These are phyloP conservation scores for Nitzschia inconspicua DNA, from an alignment of 108 stramenopile species.

Conservation along the genomic window DNA sequence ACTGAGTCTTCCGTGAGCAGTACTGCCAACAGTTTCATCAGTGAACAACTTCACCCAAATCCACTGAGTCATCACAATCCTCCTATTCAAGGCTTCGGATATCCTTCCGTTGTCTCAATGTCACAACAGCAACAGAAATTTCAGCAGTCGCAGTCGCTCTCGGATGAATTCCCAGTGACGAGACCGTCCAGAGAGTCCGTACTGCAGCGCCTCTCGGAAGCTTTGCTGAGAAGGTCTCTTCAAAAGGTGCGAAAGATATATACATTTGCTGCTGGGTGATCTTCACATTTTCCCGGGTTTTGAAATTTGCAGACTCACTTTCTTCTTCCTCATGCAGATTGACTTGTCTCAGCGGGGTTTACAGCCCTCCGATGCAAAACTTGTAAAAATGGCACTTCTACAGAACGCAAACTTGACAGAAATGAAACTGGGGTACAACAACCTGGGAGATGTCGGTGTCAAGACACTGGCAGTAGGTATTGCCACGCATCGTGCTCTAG, in stretches of 20 bases:
- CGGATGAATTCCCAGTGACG: no score
- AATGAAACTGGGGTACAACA: slow-evolving; percentile 84
- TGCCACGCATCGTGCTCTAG: slow-evolving; percentile 52
- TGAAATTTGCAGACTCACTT: background rate
- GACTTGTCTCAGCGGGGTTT: slow-evolving; percentile 80
- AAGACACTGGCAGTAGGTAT: slow-evolving; percentile 42
- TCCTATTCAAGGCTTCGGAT: no score
- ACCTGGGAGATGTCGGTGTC: slow-evolving; percentile 63
- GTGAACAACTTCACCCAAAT: no score
- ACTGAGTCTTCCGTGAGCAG: no score
- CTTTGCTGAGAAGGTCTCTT: slow-evolving; percentile 49
- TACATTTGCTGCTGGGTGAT: background rate
- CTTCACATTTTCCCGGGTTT: background rate
- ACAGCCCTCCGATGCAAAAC: slow-evolving; percentile 53
- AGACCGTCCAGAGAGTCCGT: slow-evolving; percentile 52
- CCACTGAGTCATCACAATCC: no score
- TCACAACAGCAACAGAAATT: no score
- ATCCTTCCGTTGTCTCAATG: no score
- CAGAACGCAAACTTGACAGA: slow-evolving; percentile 72
- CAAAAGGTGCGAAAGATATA: slow-evolving; percentile 31
- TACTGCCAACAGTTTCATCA: no score
- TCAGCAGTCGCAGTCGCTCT: no score
- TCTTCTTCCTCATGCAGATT: slow-evolving; percentile 36
- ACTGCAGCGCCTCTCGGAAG: slow-evolving; percentile 55
- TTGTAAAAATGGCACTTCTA: slow-evolving; percentile 67